phyloP scores from a whole-genome alignment of 306 rosid genomes.

The Abrus pulchellus region DNA sequence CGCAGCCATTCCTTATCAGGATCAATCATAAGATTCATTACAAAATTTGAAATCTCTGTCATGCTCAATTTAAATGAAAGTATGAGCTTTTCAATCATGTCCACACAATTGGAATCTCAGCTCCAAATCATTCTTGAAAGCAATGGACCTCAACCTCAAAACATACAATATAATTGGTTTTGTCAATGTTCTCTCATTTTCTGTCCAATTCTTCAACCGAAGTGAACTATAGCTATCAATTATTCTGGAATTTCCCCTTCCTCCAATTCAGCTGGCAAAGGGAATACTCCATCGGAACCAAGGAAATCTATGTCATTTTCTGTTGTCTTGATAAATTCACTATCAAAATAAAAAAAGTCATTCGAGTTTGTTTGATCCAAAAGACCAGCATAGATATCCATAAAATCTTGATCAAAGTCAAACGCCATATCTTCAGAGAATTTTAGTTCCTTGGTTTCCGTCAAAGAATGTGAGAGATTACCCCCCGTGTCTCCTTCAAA shows the following conservation, averaged over 20 bases:
- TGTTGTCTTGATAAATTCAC: conserved; percentile 51
- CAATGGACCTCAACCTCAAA: neutral
- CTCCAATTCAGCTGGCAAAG: conserved; percentile 66
- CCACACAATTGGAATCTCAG: neutral
- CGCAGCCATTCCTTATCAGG: neutral
- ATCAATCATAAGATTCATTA: neutral
- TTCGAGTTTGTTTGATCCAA: conserved; percentile 69
- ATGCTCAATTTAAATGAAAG: neutral
- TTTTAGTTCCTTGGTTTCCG: conserved; percentile 47
- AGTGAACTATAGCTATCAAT: conserved; percentile 31
- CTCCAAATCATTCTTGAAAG: conserved; percentile 33
- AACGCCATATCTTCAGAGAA: conserved; percentile 53
- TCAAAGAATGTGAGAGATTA: conserved; percentile 43
- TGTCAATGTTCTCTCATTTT: conserved; percentile 9
- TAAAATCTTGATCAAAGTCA: conserved; percentile 70
- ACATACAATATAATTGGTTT: neutral
- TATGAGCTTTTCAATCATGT: conserved; percentile 13
- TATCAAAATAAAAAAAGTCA: conserved; percentile 66
- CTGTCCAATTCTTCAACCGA: conserved; percentile 20
- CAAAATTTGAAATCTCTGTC: neutral
- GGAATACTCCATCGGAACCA: conserved; percentile 38
- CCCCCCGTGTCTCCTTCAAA: conserved; percentile 52
- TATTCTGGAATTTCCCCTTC: conserved; percentile 88
- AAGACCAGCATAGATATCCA: conserved; percentile 66
- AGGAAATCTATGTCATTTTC: conserved; percentile 51